Evolutionary conservation across 2,329 filamentous ascomycete genomes (phyloP), one percentile per base, ranked within the genome.

Genomic region (Colletotrichum ledebouriae): DNA sequence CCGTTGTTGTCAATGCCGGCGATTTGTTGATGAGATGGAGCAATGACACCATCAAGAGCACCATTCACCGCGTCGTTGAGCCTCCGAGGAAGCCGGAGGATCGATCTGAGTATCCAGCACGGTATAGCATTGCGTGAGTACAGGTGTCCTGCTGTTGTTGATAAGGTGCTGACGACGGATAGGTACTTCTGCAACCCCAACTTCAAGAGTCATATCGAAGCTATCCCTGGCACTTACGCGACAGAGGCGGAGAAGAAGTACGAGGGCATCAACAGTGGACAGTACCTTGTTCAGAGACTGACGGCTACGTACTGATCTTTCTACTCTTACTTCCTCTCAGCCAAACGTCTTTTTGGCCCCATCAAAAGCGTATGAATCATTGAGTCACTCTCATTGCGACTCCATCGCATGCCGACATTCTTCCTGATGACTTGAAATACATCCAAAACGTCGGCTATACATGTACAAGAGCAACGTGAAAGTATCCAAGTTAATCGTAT

Each of bases 101-200:
- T 15, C 81, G 80, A 6, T 84, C 84, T 13, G 80, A 83, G 44
- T 91, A 97, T 77, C 93, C 94, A 1, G 85, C 93, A 0, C 85
- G 92, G 44, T 98, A 98, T 76, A 95, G 92, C 73, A 91, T 98
- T 76, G 94, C 94, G 73, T 98, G 73, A 75, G 86, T 83, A 33
- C 12, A 11, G 9, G 20, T 17, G 49, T n/a, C 9, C 25, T 15
- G 33, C 59, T 34, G 17, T 49, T 55, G 50, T 4, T 42, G 66
- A n/a, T 6, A 7, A 29, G 13, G 33, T 22, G 50, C 39, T 64
- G 55, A 70, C 5, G 10, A n/a, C 29, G 17, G 4, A 42, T 52
- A 88, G 86, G 3, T 97, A 97, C 81, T 97, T 97, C 77, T 97
- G 94, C 83, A 95, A 97, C 73, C 93, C 94, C 9, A 94, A 97